A percentile compares a stretch with the other conserved stretches of the same genome.
Conservation (phyloP, 78 protist genomes). For the Isochrysis galbana region DNA sequence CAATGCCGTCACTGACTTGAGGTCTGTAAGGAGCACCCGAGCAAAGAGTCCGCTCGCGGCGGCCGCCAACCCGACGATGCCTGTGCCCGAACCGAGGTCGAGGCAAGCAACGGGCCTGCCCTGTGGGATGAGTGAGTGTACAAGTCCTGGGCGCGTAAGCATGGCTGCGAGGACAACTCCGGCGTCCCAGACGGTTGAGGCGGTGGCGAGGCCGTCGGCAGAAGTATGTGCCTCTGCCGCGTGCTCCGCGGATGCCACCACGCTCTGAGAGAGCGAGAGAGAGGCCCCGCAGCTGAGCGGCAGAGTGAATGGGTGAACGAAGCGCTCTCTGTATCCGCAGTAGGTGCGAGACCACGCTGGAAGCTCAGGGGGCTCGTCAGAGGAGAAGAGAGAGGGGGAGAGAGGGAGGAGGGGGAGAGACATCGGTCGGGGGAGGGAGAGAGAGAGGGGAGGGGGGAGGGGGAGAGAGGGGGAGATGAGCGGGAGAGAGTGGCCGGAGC, state of each 20-base stretch:
- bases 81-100: constrained; percentile 30
- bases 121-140: neutral
- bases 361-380: neutral
- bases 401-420: no score
- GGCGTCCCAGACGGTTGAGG: constrained; percentile 19
- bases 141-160: neutral
- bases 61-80: constrained; percentile 26
- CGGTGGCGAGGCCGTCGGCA: neutral
- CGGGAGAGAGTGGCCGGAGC: no score
- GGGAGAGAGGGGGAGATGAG: no score
- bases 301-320: neutral
- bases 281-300: neutral
- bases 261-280: neutral
- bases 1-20: neutral
- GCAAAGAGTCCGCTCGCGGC: constrained; percentile 16
- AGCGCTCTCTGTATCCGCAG: constrained; percentile 11
- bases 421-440: no score
- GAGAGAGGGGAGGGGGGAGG: no score
- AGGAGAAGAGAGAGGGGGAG: neutral
- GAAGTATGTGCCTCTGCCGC: neutral
- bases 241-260: neutral
- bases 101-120: neutral
- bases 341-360: constrained; percentile 17
- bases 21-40: neutral
- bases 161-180: neutral